Evolutionary conservation across 2,329 filamentous ascomycete genomes (phyloP).

Genomic region (Pseudocercospora cruenta): DNA sequence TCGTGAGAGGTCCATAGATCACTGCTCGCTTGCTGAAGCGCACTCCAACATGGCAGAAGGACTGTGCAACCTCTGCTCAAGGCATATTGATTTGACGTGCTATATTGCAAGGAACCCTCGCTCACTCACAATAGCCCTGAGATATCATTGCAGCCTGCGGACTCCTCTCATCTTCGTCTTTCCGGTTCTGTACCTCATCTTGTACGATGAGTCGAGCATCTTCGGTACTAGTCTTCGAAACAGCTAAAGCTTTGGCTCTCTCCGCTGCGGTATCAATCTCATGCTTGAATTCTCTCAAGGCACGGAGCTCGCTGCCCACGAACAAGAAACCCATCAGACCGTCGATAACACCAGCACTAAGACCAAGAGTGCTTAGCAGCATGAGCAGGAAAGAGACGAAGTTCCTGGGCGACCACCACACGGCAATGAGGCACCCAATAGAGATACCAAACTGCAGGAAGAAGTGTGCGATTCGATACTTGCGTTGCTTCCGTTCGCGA

Average conservation of each 20-base stretch:
- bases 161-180: background rate
- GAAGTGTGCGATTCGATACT: conserved; percentile 75
- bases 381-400: conserved; percentile 81
- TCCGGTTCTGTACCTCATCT: background rate
- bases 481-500: conserved; percentile 73
- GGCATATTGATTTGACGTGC: no score
- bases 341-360: conserved; percentile 77
- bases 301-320: conserved; percentile 78
- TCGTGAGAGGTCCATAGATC: no score
- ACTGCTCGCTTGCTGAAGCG: no score
- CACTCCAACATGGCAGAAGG: no score
- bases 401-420: conserved; percentile 82
- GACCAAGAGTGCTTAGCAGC: conserved; percentile 74
- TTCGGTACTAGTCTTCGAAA: background rate
- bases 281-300: conserved; percentile 89
- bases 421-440: conserved; percentile 74
- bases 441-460: conserved; percentile 66
- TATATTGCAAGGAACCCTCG: background rate
- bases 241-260: conserved; percentile 27
- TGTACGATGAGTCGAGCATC: background rate
- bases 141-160: background rate
- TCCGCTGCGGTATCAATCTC: conserved; percentile 73
- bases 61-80: no score
- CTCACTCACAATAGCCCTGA: background rate
- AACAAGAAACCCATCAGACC: conserved; percentile 87